Evolutionary conservation across 768 basidiomycete species (phyloP).

Genomic region (Mycena venus): DNA sequence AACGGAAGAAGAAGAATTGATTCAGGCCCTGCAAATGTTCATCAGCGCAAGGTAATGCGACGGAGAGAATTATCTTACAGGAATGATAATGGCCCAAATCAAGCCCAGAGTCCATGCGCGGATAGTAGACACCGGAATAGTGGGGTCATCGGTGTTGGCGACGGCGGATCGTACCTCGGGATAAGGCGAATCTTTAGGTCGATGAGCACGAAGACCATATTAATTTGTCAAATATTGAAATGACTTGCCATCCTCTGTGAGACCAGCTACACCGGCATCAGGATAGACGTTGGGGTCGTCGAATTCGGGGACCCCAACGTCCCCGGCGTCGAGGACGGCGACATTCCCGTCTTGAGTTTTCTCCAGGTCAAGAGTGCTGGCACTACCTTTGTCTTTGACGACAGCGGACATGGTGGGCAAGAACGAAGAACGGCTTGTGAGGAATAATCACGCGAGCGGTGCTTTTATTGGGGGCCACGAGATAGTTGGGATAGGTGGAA

Average conservation of each 20-base stretch:
- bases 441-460: neutral
- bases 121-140: conserved; percentile 60
- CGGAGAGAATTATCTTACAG: conserved; percentile 28
- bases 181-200: conserved; percentile 61
- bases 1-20: conserved; percentile 72
- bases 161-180: conserved; percentile 70
- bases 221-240: too few species aligned
- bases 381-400: conserved; percentile 15
- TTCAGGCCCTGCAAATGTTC: conserved; percentile 51
- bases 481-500: neutral
- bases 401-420: conserved; percentile 25
- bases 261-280: conserved; percentile 32
- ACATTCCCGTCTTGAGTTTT: conserved; percentile 13
- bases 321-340: conserved; percentile 23
- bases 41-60: neutral
- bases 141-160: conserved; percentile 66
- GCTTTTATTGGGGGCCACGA: neutral
- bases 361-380: conserved; percentile 31
- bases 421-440: neutral
- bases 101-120: conserved; percentile 71
- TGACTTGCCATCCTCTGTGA: conserved; percentile 38
- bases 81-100: conserved; percentile 60
- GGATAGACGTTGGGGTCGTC: conserved; percentile 49
- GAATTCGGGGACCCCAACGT: conserved; percentile 36
- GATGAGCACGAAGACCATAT: neutral